Conservation (phyloP, 495 filamentous ascomycete genomes). For the Hypoxylon fuscum region DNA sequence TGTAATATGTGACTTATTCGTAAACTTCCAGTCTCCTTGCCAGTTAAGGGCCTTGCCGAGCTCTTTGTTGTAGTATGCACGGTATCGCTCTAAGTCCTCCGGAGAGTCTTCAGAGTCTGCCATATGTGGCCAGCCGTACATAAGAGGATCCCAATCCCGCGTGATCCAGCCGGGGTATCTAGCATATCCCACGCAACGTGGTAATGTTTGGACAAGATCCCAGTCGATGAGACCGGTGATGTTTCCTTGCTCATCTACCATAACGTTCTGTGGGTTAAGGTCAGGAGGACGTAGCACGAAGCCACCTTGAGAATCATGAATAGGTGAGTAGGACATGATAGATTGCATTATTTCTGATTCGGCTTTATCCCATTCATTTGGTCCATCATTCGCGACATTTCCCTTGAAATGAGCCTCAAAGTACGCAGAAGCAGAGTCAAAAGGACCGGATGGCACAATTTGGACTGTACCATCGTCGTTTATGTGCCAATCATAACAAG, state of each 20-base stretch:
- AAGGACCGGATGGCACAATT: conserved; percentile 20
- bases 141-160: conserved; percentile 48
- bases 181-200: conserved; percentile 42
- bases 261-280: conserved; percentile 50
- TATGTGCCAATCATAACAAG: conserved; percentile 10
- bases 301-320: conserved; percentile 24
- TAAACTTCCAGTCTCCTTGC: conserved; percentile 34
- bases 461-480: neutral
- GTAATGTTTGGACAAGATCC: conserved; percentile 48
- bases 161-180: conserved; percentile 47
- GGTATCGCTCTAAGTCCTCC: conserved; percentile 14
- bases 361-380: neutral
- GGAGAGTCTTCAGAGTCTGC: conserved; percentile 24
- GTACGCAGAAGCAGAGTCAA: conserved; percentile 13
- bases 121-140: conserved; percentile 37
- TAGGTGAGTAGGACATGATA: neutral
- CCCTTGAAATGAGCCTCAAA: neutral
- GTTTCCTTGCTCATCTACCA: conserved; percentile 50
- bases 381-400: neutral
- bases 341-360: neutral
- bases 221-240: conserved; percentile 56
- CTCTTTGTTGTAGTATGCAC: conserved; percentile 25
- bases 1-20: conserved; percentile 21
- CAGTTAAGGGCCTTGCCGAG: conserved; percentile 19
- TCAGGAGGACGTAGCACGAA: conserved; percentile 53